These are phyloP conservation scores for Phalaenopsis equestris DNA, from an alignment of 106 monocot species.

Conservation along the genomic window DNA sequence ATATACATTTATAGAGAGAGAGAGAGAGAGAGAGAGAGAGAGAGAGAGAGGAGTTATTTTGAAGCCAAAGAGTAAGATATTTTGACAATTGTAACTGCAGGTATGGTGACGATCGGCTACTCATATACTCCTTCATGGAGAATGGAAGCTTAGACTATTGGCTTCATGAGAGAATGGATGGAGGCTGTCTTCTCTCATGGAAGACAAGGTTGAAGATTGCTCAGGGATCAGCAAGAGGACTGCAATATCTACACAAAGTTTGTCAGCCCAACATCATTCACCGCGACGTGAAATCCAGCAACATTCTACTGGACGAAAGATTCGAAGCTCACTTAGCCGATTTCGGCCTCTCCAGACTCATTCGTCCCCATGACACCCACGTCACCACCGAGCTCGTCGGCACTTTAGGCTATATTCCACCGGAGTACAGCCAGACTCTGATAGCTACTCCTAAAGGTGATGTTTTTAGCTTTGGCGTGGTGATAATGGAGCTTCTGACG, in stretches of 20 bases:
- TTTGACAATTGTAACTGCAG: conserved; percentile 21
- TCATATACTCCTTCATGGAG: conserved; percentile 69
- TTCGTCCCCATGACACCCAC: conserved; percentile 50
- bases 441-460: conserved; percentile 53
- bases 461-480: conserved; percentile 59
- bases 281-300: conserved; percentile 66
- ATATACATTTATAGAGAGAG: too few species aligned
- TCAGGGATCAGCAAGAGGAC: conserved; percentile 49
- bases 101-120: conserved; percentile 39
- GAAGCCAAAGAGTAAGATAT: too few species aligned
- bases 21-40: too few species aligned
- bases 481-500: conserved; percentile 50
- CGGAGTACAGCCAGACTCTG: conserved; percentile 52
- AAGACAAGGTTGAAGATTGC: conserved; percentile 42
- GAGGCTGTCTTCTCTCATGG: conserved; percentile 36
- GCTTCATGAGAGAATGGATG: conserved; percentile 51
- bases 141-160: conserved; percentile 67
- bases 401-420: conserved; percentile 63
- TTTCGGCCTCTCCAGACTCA: conserved; percentile 62
- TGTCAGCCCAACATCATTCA: conserved; percentile 61
- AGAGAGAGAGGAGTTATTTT: too few species aligned
- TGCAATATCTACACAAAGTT: conserved; percentile 49
- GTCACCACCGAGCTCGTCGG: conserved; percentile 66
- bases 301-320: conserved; percentile 59
- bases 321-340: conserved; percentile 62